Evolutionary conservation across 805 yeast genomes (phyloP).

Genomic region (Naumovozyma dairenensis): DNA sequence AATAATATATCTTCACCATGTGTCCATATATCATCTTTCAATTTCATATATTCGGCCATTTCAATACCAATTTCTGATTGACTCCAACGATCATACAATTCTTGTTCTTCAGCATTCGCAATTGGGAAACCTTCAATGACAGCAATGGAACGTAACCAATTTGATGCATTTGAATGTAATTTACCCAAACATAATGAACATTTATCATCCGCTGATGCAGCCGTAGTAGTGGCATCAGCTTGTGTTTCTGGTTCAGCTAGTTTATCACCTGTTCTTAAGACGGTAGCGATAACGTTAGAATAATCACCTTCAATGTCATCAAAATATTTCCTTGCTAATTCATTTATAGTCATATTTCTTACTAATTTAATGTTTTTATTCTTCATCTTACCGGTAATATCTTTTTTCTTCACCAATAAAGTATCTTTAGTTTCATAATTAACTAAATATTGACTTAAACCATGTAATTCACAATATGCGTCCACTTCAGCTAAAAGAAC

Average conservation of each 20-base stretch:
- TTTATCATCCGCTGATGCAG: constrained; percentile 7
- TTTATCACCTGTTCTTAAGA: constrained; percentile 80
- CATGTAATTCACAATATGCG: constrained; percentile 35
- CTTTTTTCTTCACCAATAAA: constrained; percentile 13
- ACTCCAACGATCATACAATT: constrained; percentile 29
- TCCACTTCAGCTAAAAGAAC: constrained; percentile 58
- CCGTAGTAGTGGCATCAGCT: constrained; percentile 1
- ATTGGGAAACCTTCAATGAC: constrained; percentile 46
- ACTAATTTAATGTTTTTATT: constrained; percentile 16
- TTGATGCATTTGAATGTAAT: constrained; percentile 47
- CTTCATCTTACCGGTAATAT: constrained; percentile 31
- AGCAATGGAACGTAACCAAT: constrained; percentile 64
- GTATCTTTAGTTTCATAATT: constrained; percentile 14
- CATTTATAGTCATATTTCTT: constrained; percentile 73
- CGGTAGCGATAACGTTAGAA: constrained; percentile 86
- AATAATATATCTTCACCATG: constrained; percentile 26
- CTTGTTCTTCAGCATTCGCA: constrained; percentile 33
- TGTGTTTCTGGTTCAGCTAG: constrained; percentile 38
- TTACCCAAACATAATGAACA: constrained; percentile 52
- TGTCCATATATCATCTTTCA: constrained; percentile 14
- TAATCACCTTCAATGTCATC: constrained; percentile 62
- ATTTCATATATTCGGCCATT: constrained; percentile 9
- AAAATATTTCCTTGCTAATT: constrained; percentile 66
- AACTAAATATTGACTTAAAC: constrained; percentile 30
- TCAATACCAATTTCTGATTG: constrained; percentile 18